Conservation (phyloP, 2,329 filamentous ascomycete species). For the Fusarium sp. region DNA sequence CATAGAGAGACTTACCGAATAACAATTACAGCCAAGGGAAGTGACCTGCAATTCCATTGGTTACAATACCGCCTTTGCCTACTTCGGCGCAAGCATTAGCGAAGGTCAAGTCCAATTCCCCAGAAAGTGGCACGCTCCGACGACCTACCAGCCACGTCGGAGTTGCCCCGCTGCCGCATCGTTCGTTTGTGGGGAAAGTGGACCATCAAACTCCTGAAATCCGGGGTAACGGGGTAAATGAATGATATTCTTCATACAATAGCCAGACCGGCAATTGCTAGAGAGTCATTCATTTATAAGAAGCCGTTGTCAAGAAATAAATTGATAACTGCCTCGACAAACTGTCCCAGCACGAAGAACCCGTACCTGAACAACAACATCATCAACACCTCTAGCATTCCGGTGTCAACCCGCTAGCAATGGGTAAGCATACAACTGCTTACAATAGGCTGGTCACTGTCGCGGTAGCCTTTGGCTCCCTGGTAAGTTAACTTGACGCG, state of each 20-base stretch:
- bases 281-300: background rate
- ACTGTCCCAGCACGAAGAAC: background rate
- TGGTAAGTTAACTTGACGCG: slow-evolving; percentile 25
- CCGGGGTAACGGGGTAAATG: background rate
- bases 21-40: rapidly evolving
- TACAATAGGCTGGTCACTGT: slow-evolving; percentile 48
- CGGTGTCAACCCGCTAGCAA: background rate
- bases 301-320: background rate
- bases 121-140: background rate
- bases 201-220: background rate
- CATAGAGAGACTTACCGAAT: rapidly evolving
- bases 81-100: background rate
- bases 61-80: rapidly evolving
- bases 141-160: background rate
- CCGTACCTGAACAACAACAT: background rate
- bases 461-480: slow-evolving; percentile 45
- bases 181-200: background rate
- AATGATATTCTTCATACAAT: background rate
- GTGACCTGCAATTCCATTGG: rapidly evolving
- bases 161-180: background rate
- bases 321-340: no score
- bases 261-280: background rate
- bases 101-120: background rate
- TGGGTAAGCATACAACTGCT: slow-evolving; percentile 34
- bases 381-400: background rate